Evolutionary conservation across 106 monocot genomes (phyloP), one percentile per base, ranked within the genome.

Genomic region (Allium sativum): DNA sequence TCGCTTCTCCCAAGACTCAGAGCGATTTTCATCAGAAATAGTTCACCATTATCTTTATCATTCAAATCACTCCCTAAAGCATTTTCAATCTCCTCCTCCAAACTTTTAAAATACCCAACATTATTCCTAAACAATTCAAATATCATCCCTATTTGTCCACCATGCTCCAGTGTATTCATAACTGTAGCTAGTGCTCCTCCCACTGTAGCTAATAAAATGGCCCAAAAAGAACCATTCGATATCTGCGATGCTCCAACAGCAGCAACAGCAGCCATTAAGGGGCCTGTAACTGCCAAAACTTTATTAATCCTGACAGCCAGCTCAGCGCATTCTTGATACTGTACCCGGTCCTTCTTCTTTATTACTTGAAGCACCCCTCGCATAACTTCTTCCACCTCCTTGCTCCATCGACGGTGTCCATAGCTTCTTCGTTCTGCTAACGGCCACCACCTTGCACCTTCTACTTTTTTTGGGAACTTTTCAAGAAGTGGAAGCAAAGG

Each of bases 401-500:
- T 9, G 59, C 54, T 81, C 88, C 82, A 78, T 14, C 82, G 75
- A 58, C 74, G 74, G 15, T 61, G 3, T 9, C 15, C 5, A 2
- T 41, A 0, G 14, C 45, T 7, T n/a, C 21, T 20, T 19, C 41
- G 45, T 8, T 48, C 53, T 22, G 15, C 48, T 65, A 60, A 54
- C 0, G 93, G 88, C 93, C 88, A 89, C 88, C 93, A 93, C 6
- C 68, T 64, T 3, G 93, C 47, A 0, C 88, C 85, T 61, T 88
- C 61, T 0, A 88, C 79, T 0, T 19, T 53, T 44, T 77, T 42
- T 4, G 88, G 88, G 65, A 93, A 93, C 75, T 88, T 93, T 40
- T 93, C 88, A 21, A 88, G 82, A 88, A 69, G 22, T 0, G 75
- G 76, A 12, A 93, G 79, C 10, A 93, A 56, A 1, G 82, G 62